A percentile compares a stretch with the other conserved stretches of the same genome.
phyloP scores from a whole-genome alignment of 306 rosid genomes.

The Glycine soja region DNA sequence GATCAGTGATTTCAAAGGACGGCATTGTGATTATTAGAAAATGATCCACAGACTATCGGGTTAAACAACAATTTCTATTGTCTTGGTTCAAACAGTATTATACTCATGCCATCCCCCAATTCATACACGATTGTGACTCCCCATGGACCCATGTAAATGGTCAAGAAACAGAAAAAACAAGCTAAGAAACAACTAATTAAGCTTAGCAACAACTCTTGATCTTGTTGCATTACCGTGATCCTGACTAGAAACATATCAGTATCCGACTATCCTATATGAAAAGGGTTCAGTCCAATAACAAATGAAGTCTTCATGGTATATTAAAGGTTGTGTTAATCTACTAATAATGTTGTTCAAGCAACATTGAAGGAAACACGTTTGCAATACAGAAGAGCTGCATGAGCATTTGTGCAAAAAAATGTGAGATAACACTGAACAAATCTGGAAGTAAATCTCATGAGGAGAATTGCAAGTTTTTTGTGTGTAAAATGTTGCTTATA shows the following conservation, averaged over 20 bases:
- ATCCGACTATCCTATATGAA: constrained; percentile 6
- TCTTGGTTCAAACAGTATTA: too few species aligned
- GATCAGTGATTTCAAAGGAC: too few species aligned
- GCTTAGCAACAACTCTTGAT: neutral
- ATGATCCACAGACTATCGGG: too few species aligned
- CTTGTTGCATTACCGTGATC: neutral
- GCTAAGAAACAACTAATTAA: too few species aligned
- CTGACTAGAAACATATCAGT: neutral
- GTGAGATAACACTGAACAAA: neutral
- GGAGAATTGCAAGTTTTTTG: neutral
- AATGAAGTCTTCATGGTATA: neutral
- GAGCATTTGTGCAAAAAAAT: neutral
- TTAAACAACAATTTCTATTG: too few species aligned
- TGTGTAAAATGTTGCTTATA: neutral
- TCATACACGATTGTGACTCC: too few species aligned
- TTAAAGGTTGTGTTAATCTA: constrained; percentile 4
- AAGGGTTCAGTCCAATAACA: neutral
- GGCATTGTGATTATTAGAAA: too few species aligned
- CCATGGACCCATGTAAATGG: too few species aligned
- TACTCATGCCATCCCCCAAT: too few species aligned
- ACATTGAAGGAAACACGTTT: neutral
- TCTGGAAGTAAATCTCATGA: neutral
- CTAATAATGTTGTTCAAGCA: neutral
- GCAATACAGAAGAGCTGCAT: too few species aligned
- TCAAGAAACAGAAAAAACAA: too few species aligned